These are phyloP conservation scores for Ceratocystis cubensis DNA, from an alignment of 2,329 filamentous ascomycete species.

Conservation along the genomic window DNA sequence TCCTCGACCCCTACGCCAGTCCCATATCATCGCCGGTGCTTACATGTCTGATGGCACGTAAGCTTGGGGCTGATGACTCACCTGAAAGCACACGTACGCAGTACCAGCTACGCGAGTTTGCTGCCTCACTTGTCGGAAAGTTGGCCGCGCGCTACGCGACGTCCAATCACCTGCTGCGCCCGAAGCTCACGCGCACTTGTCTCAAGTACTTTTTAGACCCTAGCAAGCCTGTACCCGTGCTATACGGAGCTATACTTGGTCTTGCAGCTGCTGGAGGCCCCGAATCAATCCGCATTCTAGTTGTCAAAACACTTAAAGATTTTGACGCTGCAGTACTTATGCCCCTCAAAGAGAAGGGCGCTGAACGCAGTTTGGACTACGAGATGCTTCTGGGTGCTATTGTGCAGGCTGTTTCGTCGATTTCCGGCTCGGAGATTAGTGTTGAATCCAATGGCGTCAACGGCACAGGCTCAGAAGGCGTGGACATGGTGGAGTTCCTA, in stretches of 20 bases:
- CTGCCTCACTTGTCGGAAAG: conserved; percentile 66
- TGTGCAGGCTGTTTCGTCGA: conserved; percentile 39
- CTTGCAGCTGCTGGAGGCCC: conserved; percentile 62
- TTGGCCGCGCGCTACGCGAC: conserved; percentile 72
- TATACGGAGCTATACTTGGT: conserved; percentile 79
- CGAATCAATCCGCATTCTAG: conserved; percentile 44
- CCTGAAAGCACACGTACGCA: conserved; percentile 47
- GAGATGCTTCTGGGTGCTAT: conserved; percentile 46
- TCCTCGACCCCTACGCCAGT: conserved; percentile 49
- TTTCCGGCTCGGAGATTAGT: conserved; percentile 29
- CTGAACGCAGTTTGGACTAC: conserved; percentile 38
- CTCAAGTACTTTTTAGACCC: conserved; percentile 86
- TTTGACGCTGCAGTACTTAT: conserved; percentile 43
- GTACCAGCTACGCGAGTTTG: conserved; percentile 72
- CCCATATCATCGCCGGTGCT: conserved; percentile 73
- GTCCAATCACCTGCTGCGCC: conserved; percentile 68
- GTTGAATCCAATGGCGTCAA: conserved; percentile 3
- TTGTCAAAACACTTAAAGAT: conserved; percentile 43
- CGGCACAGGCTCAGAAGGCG: conserved; percentile 28
- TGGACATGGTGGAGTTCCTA: conserved; percentile 42
- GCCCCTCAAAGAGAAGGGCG: conserved; percentile 39
- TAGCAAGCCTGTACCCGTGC: conserved; percentile 65
- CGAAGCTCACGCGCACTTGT: conserved; percentile 83
- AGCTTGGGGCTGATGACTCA: conserved; percentile 51
- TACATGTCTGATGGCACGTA: conserved; percentile 71